Evolutionary conservation across 805 yeast genomes (phyloP).

Genomic region (Vanderwaltozyma yarrowii): DNA sequence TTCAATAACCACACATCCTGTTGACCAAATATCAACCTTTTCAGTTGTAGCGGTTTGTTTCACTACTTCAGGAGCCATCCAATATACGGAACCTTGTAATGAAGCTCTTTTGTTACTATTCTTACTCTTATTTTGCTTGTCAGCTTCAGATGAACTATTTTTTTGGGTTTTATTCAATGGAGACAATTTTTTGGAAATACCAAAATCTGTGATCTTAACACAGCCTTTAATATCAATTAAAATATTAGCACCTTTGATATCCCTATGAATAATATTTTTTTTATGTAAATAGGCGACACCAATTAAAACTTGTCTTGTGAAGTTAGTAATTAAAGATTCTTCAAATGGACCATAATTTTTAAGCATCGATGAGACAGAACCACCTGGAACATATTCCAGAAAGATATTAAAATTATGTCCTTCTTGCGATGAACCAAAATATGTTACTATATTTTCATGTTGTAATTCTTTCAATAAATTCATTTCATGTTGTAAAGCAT

Average conservation of each 20-base stretch:
- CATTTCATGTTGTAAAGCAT: conserved; percentile 79
- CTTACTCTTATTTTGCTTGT: conserved; percentile 1
- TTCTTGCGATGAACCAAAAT: conserved; percentile 78
- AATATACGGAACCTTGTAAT: conserved; percentile 86
- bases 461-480: conserved; percentile 62
- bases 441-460: conserved; percentile 88
- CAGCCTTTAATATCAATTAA: conserved; percentile 70
- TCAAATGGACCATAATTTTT: conserved; percentile 70
- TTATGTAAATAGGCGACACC: conserved; percentile 70
- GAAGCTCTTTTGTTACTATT: conserved; percentile 54
- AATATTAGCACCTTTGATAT: conserved; percentile 83
- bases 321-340: conserved; percentile 62
- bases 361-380: conserved; percentile 60
- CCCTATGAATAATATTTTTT: conserved; percentile 71
- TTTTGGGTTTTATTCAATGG: conserved; percentile 38
- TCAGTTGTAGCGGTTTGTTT: conserved; percentile 85
- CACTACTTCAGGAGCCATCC: conserved; percentile 99
- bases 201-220: conserved; percentile 81
- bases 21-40: conserved; percentile 95
- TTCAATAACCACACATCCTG: conserved; percentile 88
- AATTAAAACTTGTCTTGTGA: conserved; percentile 62
- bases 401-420: conserved; percentile 68
- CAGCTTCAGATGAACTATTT: conserved; percentile 21
- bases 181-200: conserved; percentile 62
- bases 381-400: conserved; percentile 64